Base-by-base conservation (phyloP, 192 early-diverging fungal genomes). In the Thoreauomyces humboldtii region DNA sequence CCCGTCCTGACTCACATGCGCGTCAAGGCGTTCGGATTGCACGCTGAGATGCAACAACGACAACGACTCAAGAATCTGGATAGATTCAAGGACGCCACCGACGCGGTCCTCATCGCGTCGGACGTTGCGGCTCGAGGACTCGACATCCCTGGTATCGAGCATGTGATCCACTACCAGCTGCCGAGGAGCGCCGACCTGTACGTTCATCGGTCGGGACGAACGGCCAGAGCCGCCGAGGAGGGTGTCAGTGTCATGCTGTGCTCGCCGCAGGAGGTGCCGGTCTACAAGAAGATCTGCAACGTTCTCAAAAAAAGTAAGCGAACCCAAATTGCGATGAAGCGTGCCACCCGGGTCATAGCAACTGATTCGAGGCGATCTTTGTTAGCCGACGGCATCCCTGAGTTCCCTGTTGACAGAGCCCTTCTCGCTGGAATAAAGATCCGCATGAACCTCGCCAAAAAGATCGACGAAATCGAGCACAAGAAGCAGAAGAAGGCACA, bases 41-140 rank as follows among this genome's bases (percentile, higher is more conserved):
- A 98, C 63, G 92, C 93, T 4, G 91, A 96, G 74, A 92, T 98
- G 91, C 92, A 98, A 74, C 94, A 96, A 78, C 83, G 89, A 19
- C 92, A 95, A 75, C 85, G 96, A 21, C 81, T 98, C 32, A 95
- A 94, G 74, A 94, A 90, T 72, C 73, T 98, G 44, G 96, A 98
- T 36, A 83, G 84, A 45, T 94, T 97, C 78, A 87, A 86, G 38
- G 76, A 84, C 7, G 83, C 86, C 19, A 50, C 74, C 2, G 80
- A 84, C 50, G 88, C 90, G 0, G 86, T 98, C 0, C 78, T 98
- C 65, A 84, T 98, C 37, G 91, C 94, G n/a, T 90, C 88, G 28
- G 96, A 98, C 74, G 96, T 98, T 24, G 96, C 96, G 2, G 92
- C 94, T 0, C 88, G 96, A 57, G 96, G 96, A 45, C 74, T 98